phyloP scores from a whole-genome alignment of 2,329 filamentous ascomycete species.

The Alternaria triticimaculans region DNA sequence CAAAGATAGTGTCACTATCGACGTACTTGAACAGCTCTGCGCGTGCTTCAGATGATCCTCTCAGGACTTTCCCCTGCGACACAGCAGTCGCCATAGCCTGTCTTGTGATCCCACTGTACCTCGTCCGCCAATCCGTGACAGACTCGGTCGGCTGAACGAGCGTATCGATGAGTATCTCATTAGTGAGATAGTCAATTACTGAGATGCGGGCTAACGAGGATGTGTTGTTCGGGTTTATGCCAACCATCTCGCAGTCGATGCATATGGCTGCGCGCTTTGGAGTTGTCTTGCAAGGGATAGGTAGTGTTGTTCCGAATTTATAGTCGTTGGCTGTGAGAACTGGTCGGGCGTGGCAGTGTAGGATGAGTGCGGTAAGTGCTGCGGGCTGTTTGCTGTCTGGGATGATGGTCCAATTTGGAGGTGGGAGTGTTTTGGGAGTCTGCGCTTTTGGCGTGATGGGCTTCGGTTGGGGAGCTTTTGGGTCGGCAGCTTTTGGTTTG shows the following conservation, averaged over 20 bases:
- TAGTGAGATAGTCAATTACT: background rate
- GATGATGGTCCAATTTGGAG: background rate
- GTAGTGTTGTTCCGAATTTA: background rate
- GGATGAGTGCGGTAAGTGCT: background rate
- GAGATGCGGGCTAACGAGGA: background rate
- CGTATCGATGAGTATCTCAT: background rate
- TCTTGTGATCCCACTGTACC: background rate
- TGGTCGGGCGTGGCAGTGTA: background rate
- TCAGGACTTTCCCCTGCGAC: background rate
- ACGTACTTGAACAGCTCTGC: background rate
- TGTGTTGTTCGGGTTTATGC: background rate
- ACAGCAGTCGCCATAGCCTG: background rate
- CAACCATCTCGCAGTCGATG: background rate
- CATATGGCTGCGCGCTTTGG: background rate
- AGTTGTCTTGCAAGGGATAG: too few relatives aligned
- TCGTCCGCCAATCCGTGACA: background rate
- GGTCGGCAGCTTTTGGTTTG: rapidly evolving
- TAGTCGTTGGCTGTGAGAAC: background rate
- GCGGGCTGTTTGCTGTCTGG: background rate
- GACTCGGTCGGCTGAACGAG: background rate
- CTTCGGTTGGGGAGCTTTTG: background rate
- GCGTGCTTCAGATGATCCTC: background rate
- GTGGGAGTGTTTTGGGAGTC: background rate
- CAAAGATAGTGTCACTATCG: background rate
- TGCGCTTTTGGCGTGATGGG: background rate